Evolutionary conservation across 116 monocot genomes (phyloP).

Genomic region (Iris pallida): DNA sequence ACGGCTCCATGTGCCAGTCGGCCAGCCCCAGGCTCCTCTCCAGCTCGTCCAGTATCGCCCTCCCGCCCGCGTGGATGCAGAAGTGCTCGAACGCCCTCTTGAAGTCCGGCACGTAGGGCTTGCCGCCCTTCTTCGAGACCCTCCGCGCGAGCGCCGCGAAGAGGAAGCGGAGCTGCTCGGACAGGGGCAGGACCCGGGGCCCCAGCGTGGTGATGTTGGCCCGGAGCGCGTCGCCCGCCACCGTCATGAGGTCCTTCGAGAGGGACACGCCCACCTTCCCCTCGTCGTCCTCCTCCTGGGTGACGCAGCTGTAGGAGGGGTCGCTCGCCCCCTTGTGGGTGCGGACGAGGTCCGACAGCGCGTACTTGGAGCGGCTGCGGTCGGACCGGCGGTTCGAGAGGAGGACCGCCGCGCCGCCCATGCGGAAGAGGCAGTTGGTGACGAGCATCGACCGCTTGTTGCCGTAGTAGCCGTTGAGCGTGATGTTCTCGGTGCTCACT

Average conservation of each 20-base stretch:
- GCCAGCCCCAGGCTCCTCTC: slow-evolving; percentile 16
- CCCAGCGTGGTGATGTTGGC: slow-evolving; percentile 18
- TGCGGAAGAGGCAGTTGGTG: slow-evolving; percentile 29
- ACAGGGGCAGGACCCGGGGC: slow-evolving; percentile 17
- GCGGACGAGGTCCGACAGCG: slow-evolving; percentile 9
- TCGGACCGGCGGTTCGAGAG: slow-evolving; percentile 23
- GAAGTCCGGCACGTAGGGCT: slow-evolving; percentile 17
- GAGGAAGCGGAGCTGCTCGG: slow-evolving; percentile 23
- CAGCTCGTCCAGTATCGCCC: slow-evolving; percentile 25
- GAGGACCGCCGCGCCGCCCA: slow-evolving; percentile 22
- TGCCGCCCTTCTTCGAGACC: background rate
- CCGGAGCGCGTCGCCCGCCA: slow-evolving; percentile 16
- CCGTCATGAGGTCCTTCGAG: slow-evolving; percentile 25
- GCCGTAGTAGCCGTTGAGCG: slow-evolving; percentile 25
- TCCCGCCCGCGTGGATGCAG: slow-evolving; percentile 51
- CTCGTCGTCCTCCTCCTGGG: slow-evolving; percentile 15
- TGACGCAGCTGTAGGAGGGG: slow-evolving; percentile 17
- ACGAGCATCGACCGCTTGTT: slow-evolving; percentile 26
- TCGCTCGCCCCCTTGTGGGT: slow-evolving; percentile 21
- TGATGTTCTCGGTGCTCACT: slow-evolving; percentile 28
- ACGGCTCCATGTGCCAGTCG: slow-evolving; percentile 32
- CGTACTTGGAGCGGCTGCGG: slow-evolving; percentile 12
- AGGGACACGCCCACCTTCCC: slow-evolving; percentile 20
- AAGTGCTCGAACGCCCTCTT: slow-evolving; percentile 37
- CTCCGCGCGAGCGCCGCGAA: background rate